Evolutionary conservation across 331 rosid species (phyloP), one percentile per base, ranked within the genome.

Genomic region (Pyracantha coccinea): DNA sequence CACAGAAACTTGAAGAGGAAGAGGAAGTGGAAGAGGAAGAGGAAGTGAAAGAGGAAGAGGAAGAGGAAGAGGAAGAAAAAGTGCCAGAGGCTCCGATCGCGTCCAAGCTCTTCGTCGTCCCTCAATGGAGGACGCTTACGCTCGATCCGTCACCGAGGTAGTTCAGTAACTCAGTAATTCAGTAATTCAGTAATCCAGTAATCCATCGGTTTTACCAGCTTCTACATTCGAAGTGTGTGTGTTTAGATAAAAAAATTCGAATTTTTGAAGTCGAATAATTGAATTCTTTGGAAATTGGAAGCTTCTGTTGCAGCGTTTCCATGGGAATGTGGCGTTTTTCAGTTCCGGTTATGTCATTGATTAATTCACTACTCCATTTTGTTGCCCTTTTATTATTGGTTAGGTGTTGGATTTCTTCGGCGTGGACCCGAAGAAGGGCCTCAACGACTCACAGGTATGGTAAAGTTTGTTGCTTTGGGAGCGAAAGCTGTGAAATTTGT

Each of bases 131-230:
- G 92, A 94, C 79, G 97, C 99, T 64, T 90, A 86, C 77, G 91
- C 97, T 86, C 86, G 96, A 90, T 94, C 99, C 74, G 86, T 88
- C 75, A 47, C 86, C n/a, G 96, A 90, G 97, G 99, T 91, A 85
- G 71, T 76, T 59, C 55, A 27, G 19, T 27, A 7, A 29, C 11
- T 19, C 45, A 27, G 44, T 29, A 4, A 60, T 66, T 31, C 45
- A 27, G 44, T 29, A 4, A 60, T 66, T 31, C 41, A 59, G 8
- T 3, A 11, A 6, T 47, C 54, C 54, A 47, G 57, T 19, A 23
- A 11, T 19, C 28, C 16, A 19, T 29, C 29, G 19, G 53, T 69
- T 52, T 55, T 21, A 55, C 75, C 21, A 45, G 27, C 32, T 33
- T 29, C 50, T 32, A 24, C 52, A 71, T 54, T 32, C 41, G 14